Percentiles rank a stretch among this genome's conserved stretches.
Evolutionary conservation across 441 rosid genomes (phyloP).

Genomic region (Capsella rubella): DNA sequence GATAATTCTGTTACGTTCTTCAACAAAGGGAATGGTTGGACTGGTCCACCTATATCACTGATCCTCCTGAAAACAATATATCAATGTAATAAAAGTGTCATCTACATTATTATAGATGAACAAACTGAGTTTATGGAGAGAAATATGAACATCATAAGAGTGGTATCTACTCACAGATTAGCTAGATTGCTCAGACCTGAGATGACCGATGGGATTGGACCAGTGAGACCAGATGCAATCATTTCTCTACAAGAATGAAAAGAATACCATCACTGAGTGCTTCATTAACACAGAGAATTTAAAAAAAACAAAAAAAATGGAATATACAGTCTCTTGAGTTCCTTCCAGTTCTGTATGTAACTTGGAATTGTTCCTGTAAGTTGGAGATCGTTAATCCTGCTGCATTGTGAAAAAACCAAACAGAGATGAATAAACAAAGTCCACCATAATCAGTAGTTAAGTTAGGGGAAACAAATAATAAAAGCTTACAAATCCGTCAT

Average conservation of each 20-base stretch:
- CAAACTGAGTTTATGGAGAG: constrained; percentile 6
- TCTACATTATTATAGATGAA: constrained; percentile 11
- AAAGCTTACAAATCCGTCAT: constrained; percentile 68
- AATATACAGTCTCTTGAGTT: constrained; percentile 65
- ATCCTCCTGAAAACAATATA: constrained; percentile 63
- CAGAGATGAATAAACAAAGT: constrained; percentile 39
- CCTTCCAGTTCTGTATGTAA: constrained; percentile 55
- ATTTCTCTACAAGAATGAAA: constrained; percentile 56
- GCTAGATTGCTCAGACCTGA: constrained; percentile 51
- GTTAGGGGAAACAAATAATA: constrained; percentile 26
- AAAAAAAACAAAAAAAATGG: background rate
- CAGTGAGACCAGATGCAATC: constrained; percentile 69
- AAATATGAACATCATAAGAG: constrained; percentile 17
- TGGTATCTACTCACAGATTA: constrained; percentile 59
- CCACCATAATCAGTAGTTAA: constrained; percentile 19
- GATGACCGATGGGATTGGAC: constrained; percentile 65
- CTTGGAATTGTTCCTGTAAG: constrained; percentile 52
- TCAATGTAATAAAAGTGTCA: constrained; percentile 9
- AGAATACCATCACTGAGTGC: constrained; percentile 18
- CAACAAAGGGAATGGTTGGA: constrained; percentile 65
- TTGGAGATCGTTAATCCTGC: constrained; percentile 54
- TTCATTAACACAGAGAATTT: background rate
- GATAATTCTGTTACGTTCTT: constrained; percentile 43
- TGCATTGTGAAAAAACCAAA: constrained; percentile 43
- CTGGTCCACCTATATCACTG: constrained; percentile 66